These are phyloP conservation scores for Leptographium flavum DNA, from an alignment of 2,329 filamentous ascomycete species.

Conservation along the genomic window DNA sequence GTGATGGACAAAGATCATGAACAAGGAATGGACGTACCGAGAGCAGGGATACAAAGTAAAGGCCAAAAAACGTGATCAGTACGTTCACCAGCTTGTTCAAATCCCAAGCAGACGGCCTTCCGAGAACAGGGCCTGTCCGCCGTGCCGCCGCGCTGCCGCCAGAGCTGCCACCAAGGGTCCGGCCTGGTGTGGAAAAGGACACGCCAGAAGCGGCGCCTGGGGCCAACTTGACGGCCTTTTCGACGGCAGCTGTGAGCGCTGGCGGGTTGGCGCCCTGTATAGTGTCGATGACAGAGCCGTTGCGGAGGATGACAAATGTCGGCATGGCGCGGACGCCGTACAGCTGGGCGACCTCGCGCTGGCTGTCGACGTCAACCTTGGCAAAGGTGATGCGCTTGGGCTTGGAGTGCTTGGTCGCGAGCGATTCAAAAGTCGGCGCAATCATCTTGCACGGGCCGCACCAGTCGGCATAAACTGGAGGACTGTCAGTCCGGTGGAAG, in stretches of 20 bases:
- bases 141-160: constrained; percentile 10
- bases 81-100: constrained; percentile 32
- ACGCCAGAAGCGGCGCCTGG: constrained; percentile 27
- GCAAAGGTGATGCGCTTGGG: constrained; percentile 75
- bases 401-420: constrained; percentile 65
- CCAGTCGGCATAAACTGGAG: constrained; percentile 82
- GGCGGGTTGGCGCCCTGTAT: constrained; percentile 70
- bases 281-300: constrained; percentile 56
- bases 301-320: constrained; percentile 84
- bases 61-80: constrained; percentile 40
- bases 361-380: constrained; percentile 82
- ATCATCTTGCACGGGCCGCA: constrained; percentile 90
- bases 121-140: not conserved
- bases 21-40: constrained; percentile 28
- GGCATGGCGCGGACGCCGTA: constrained; percentile 82
- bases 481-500: constrained; percentile 6
- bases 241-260: constrained; percentile 62
- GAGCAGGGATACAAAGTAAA: constrained; percentile 49
- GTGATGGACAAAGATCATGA: no score
- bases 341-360: constrained; percentile 59
- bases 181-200: constrained; percentile 39
- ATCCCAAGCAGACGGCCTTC: constrained; percentile 16
- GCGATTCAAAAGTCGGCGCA: constrained; percentile 73
- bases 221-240: constrained; percentile 47
- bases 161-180: constrained; percentile 36